Conservation (phyloP, 306 rosid genomes). For the Cercis canadensis region DNA sequence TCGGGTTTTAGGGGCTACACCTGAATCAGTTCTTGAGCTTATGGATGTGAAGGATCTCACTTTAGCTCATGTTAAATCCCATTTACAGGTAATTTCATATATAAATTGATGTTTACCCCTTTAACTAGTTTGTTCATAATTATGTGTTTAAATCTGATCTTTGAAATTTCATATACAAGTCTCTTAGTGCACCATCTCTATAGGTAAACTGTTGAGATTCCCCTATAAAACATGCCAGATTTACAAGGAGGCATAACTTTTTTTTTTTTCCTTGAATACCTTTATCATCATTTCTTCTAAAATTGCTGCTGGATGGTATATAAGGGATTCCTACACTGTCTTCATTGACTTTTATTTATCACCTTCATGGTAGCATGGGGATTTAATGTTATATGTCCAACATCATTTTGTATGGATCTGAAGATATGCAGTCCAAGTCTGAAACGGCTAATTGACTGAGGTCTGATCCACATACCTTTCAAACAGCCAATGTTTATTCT, state of each 20-base stretch:
- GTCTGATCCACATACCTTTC: slow-evolving; percentile 63
- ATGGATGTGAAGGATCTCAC: slow-evolving; percentile 99
- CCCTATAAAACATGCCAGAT: no score
- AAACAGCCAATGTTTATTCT: slow-evolving; percentile 53
- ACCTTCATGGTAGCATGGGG: slow-evolving; percentile 4
- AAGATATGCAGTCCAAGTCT: slow-evolving; percentile 82
- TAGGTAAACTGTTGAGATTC: no score
- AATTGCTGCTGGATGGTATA: no score
- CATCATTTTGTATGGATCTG: slow-evolving; percentile 40
- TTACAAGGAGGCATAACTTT: background rate
- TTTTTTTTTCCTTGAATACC: background rate
- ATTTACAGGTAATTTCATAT: slow-evolving; percentile 73
- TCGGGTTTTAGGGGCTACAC: slow-evolving; percentile 80
- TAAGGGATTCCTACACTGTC: no score
- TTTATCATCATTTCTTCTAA: background rate
- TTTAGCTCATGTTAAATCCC: slow-evolving; percentile 98
- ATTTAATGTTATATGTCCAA: slow-evolving; percentile 6
- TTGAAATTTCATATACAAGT: no score
- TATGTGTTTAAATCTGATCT: no score
- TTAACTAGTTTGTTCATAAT: no score
- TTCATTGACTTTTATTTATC: slow-evolving; percentile 5
- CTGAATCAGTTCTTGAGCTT: slow-evolving; percentile 99
- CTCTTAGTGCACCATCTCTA: no score
- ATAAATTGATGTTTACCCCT: no score
- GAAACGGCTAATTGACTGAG: slow-evolving; percentile 57